Percentiles rank a stretch among this genome's conserved stretches.
phyloP scores from a whole-genome alignment of 2,329 filamentous ascomycete species.

The Thyridium curvatum region DNA sequence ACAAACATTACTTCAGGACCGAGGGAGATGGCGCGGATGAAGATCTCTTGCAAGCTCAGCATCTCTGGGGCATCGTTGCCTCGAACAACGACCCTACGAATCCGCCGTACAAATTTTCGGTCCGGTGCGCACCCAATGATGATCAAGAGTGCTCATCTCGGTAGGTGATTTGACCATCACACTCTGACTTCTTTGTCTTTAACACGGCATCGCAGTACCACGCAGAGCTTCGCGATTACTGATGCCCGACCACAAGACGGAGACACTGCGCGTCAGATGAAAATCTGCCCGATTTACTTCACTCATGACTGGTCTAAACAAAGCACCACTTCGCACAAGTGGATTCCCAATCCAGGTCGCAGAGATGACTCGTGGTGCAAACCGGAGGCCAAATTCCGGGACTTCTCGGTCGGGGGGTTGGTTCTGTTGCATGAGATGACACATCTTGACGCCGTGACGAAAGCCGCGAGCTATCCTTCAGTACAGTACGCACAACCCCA shows the following conservation, averaged over 20 bases:
- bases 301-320: slow-evolving; percentile 2
- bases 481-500: neutral
- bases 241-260: slow-evolving; percentile 5
- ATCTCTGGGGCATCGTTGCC: slow-evolving; percentile 2
- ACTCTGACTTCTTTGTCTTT: too few species aligned
- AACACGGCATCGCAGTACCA: neutral
- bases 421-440: slow-evolving; percentile 7
- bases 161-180: neutral
- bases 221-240: slow-evolving; percentile 5
- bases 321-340: slow-evolving; percentile 3
- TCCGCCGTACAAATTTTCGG: slow-evolving; percentile 3
- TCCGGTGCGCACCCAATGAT: slow-evolving; percentile 3
- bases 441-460: slow-evolving; percentile 4
- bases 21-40: slow-evolving; percentile 1
- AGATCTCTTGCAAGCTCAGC: neutral
- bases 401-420: slow-evolving; percentile 6
- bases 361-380: slow-evolving; percentile 4
- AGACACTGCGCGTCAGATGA: slow-evolving; percentile 5
- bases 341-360: slow-evolving; percentile 1
- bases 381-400: slow-evolving; percentile 1
- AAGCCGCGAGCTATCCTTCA: slow-evolving; percentile 4
- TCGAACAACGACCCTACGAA: slow-evolving; percentile 2
- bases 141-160: slow-evolving; percentile 4
- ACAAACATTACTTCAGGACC: slow-evolving; percentile 4
- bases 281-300: slow-evolving; percentile 7